These are phyloP conservation scores for Gnaphalium uliginosum DNA, from an alignment of 129 eudicot species.

Conservation along the genomic window DNA sequence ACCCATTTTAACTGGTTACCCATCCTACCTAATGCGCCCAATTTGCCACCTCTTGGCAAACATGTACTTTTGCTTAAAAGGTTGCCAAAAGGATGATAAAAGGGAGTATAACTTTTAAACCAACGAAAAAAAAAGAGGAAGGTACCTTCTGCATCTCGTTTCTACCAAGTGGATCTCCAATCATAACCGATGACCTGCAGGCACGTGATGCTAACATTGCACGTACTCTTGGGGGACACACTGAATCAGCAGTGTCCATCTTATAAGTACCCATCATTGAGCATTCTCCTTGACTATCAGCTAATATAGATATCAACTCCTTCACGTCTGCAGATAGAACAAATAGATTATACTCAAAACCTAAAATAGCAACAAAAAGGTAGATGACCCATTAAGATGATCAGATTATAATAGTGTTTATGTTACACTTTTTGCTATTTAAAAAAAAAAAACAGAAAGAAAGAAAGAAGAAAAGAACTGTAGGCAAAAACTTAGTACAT, in stretches of 20 bases:
- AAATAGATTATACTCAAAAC: neutral
- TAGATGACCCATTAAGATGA: neutral
- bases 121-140: neutral
- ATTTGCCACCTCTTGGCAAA: neutral
- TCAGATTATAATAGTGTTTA: neutral
- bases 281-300: constrained; percentile 93
- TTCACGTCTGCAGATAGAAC: constrained; percentile 60
- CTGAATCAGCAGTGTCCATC: constrained; percentile 75
- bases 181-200: constrained; percentile 87
- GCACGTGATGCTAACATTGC: constrained; percentile 99
- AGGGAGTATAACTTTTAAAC: constrained; percentile 8
- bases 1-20: no score
- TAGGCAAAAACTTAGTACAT: neutral
- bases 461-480: no score
- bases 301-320: constrained; percentile 81
- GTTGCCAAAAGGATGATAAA: neutral
- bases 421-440: neutral
- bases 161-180: constrained; percentile 94
- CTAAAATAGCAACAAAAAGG: neutral
- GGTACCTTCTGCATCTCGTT: constrained; percentile 93
- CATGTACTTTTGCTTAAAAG: constrained; percentile 5
- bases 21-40: no score
- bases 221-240: constrained; percentile 96
- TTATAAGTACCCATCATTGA: constrained; percentile 71
- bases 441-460: neutral